Conservation (phyloP, 1,284 basidiomycete species). For the Amylostereum chailletii region DNA sequence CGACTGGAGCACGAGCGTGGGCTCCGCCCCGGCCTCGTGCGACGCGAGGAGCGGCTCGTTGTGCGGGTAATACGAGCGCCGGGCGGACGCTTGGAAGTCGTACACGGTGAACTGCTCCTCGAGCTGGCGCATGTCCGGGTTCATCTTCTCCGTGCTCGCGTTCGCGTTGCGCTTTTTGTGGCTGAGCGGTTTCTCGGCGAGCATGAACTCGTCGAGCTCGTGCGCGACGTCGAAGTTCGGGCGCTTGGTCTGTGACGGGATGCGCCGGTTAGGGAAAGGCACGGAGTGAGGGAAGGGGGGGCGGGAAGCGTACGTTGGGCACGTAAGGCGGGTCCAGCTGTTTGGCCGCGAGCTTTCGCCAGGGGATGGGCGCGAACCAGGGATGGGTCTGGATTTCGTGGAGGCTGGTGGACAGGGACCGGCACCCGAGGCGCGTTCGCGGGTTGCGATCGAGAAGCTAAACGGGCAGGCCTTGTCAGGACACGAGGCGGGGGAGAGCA, state of each 20-base stretch:
- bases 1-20: constrained; percentile 24
- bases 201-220: constrained; percentile 91
- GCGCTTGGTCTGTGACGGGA: constrained; percentile 63
- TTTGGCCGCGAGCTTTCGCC: constrained; percentile 73
- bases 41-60: constrained; percentile 55
- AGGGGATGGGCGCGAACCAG: constrained; percentile 82
- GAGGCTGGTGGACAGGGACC: constrained; percentile 54
- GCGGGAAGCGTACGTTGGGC: constrained; percentile 62
- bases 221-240: constrained; percentile 97
- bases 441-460: constrained; percentile 85
- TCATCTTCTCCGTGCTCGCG: constrained; percentile 77
- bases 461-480: constrained; percentile 16
- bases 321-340: constrained; percentile 79
- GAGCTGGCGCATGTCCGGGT: constrained; percentile 84
- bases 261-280: constrained; percentile 10
- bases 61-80: constrained; percentile 73
- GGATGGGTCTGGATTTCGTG: constrained; percentile 75
- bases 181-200: constrained; percentile 95
- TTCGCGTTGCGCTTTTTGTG: constrained; percentile 86
- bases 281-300: constrained; percentile 2
- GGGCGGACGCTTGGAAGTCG: constrained; percentile 57
- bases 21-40: constrained; percentile 32
- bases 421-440: constrained; percentile 76
- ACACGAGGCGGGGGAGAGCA: constrained; percentile 5
- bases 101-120: constrained; percentile 90